Percentiles rank a stretch among this genome's conserved stretches.
These are phyloP conservation scores for Hypomyces perniciosus DNA, from an alignment of 2,329 filamentous ascomycete genomes.

Conservation along the genomic window DNA sequence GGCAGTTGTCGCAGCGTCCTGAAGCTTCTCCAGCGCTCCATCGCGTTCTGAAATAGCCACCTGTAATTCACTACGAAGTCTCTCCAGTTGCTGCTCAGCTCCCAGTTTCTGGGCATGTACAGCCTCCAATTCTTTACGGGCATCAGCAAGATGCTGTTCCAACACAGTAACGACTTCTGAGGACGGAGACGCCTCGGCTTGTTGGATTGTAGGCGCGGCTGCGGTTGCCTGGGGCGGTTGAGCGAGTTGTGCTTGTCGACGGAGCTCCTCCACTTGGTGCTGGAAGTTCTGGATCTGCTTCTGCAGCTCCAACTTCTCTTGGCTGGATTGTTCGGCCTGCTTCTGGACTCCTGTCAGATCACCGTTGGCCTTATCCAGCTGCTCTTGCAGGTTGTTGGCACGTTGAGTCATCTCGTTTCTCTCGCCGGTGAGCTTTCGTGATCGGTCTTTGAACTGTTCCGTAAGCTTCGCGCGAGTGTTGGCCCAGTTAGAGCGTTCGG, in stretches of 20 bases:
- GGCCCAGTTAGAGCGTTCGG: constrained; percentile 50
- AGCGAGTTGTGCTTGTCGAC: constrained; percentile 30
- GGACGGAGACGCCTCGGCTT: constrained; percentile 34
- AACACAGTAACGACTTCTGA: constrained; percentile 42
- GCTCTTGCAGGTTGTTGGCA: constrained; percentile 46
- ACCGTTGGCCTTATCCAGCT: constrained; percentile 40
- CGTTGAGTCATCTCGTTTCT: constrained; percentile 47
- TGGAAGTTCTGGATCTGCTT: constrained; percentile 40
- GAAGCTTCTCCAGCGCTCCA: constrained; percentile 41
- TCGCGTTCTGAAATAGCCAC: constrained; percentile 59
- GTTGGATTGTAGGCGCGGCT: constrained; percentile 24
- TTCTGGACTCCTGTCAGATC: constrained; percentile 50
- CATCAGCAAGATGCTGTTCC: constrained; percentile 43
- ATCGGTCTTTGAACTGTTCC: constrained; percentile 58
- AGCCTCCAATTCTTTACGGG: constrained; percentile 57
- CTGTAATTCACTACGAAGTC: constrained; percentile 53
- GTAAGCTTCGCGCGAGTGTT: constrained; percentile 48
- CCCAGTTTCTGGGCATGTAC: constrained; percentile 62
- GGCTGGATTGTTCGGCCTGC: constrained; percentile 25
- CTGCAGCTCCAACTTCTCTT: constrained; percentile 33
- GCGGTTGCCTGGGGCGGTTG: constrained; percentile 23
- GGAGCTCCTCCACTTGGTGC: constrained; percentile 34
- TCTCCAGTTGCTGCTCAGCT: constrained; percentile 57
- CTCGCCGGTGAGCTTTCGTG: constrained; percentile 47
- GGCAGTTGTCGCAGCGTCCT: constrained; percentile 23